Base-by-base conservation (phyloP, 2,329 filamentous ascomycete genomes). In the Atkinsonella texensis region DNA sequence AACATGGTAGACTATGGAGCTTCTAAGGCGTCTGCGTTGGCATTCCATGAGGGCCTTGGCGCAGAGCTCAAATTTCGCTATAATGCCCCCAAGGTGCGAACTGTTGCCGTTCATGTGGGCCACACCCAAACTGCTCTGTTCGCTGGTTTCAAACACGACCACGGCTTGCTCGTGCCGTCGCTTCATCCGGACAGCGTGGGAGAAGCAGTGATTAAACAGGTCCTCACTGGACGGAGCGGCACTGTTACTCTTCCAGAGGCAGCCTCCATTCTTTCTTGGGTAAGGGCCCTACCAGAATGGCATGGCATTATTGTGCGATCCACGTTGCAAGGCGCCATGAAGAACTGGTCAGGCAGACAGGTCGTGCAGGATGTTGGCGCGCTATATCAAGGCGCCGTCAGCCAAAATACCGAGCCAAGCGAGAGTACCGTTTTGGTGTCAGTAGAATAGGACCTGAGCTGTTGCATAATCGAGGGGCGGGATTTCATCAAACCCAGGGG, bases 1-100 rank as follows among this genome's bases (percentile, higher is more conserved):
- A 75, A 75, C 58, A 77, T 87, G 72, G 76, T 83, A 39, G 83
- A 87, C 66, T 89, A 89, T 66, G 71, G 74, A 2, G 74, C 79
- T 8, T 77, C 75, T 56, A 89, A 89, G 67, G 77, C 83, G 1
- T 83, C 80, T 0, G 77, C 81, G 1, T 63, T 85, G 20, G 70
- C 79, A 2, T 83, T 89, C 64, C 83, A 88, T 60, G 83, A 89
- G 62, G 84, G 76, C 0, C 65, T 85, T 2, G 68, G 74, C 1
- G 71, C 74, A 2, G 81, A 85, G 65, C 65, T 85, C 47, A 67
- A 66, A 39, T 77, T 76, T 5, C 67, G 74, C 33, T 85, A 87
- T 63, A 73, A 77, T 23, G 83, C 83, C 1, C 76, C 75, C 1
- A 74, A 73, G 52, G 78, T 88, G 31, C 74, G 83, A 48, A 86